Base-by-base conservation (phyloP, 805 yeast species). In the Monosporozyma yasuniensis region DNA sequence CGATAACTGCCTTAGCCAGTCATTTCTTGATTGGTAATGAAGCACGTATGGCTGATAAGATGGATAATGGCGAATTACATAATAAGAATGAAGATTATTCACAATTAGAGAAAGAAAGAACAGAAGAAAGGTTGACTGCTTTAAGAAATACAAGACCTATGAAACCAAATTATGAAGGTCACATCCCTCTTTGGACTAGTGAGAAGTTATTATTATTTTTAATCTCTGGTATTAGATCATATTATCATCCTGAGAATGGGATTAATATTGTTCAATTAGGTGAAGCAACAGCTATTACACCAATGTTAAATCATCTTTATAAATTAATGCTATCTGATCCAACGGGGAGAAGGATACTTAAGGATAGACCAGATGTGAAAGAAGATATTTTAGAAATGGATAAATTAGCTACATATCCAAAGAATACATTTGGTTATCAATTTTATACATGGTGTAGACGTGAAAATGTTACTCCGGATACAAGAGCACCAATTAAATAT, bases 381-480 rank as follows among this genome's bases (percentile, higher is more conserved):
- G 77, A 89, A 0, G 76, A 79, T 1, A 74, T 87, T 1, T 70
- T 93, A 43, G 74, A 88, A 56, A 71, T 85, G 56, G 83, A 77
- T 7, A 65, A 79, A 42, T 71, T 91, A 49, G 68, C 81, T 35
- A 56, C 66, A 32, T 70, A 83, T 48, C 93, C 95, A 0, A 71
- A 71, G 18, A 81, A 80, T 56, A 77, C 96, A 0, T 68, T 93
- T 39, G 99, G 98, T 1, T 70, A 77, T 47, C 79, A 83, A n/a
- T 93, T 89, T 63, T 75, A 83, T 41, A 72, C 75, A 39, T 89
- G 96, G 96, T 73, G 89, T 16, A 83, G 83, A 49, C 74, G 79
- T 44, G 97, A 93, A 66, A 89, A 91, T 1, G 96, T 87, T 0
- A 82, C 93, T 3, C 96, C 97, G 1, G 99, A 93, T 63, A 90